Evolutionary conservation across 2,329 filamentous ascomycete genomes (phyloP), one percentile per base, ranked within the genome.

Genomic region (Trichoderma sp.): DNA sequence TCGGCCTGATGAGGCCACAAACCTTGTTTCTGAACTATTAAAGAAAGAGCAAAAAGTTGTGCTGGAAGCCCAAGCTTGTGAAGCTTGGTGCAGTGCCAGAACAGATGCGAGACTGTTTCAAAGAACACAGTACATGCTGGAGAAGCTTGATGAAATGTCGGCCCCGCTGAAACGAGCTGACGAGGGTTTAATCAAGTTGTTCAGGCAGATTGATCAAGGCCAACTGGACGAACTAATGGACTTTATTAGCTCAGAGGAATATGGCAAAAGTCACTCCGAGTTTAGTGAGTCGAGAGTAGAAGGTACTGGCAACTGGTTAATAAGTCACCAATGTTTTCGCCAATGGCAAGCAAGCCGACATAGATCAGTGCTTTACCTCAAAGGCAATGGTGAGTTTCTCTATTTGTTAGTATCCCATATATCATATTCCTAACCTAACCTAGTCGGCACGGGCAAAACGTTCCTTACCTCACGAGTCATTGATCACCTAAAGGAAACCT

Each of bases 401-500:
- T 5, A 2, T 30, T 15, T 4, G 15, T 20, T 20, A 13, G 13
- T n/a, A 15, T 50, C 15, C 8, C 13, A 5, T 34, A 2, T 13
- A 4, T 7, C 9, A 6, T 50, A 26, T 26, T 13, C 12, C 47
- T 72, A 53, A 43, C 39, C 36, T 7, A 13, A 39, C n/a, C 13
- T 43, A 72, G 71, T 70, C 20, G 71, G 71, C 39, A 66, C 67
- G 12, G 71, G 71, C 53, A 72, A 72, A 28, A 70, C 71, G 7
- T 72, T 65, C 32, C 67, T 72, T 8, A 70, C 71, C 2, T 72
- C 59, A 36, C 61, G 57, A 17, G 67, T 70, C 23, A 66, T 72
- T 55, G 71, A 72, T 8, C 34, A 66, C 17, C 17, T 70, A 1
- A 36, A 23, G 28, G 12, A 15, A 3, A 36, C 13, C 2, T 39